Base-by-base conservation (phyloP, 495 filamentous ascomycete genomes). In the Podospora conica region DNA sequence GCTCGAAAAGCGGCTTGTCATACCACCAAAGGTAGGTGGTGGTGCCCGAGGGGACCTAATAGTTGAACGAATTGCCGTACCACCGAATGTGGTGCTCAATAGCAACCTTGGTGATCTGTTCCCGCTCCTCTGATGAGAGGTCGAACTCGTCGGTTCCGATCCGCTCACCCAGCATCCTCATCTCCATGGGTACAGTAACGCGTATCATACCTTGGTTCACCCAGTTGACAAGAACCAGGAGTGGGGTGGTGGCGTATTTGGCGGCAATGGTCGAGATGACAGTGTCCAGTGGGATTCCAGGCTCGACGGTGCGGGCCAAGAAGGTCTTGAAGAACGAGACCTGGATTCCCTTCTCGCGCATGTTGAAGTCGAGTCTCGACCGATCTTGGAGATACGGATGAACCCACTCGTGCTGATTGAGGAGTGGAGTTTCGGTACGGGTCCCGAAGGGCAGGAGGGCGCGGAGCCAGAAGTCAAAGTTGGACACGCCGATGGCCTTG, bases 281-380 rank as follows among this genome's bases (percentile, higher is more conserved):
- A 7, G 55, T 8, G 7, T 58, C 55, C 15, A 58, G 22, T 58
- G 55, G 55, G 7, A n/a, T 22, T 23, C 10, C 15, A 58, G 55
- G 55, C 15, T n/a, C 55, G 6, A 25, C 55, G 10, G 55, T 58
- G 55, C 22, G 12, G 3, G 55, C 20, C 3, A 22, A n/a, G 20
- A 58, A 58, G 18, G 55, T 58, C 55, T 25, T 58, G 55, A 58
- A 58, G 55, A 22, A 58, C 25, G 55, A 58, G 21, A 58, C 55
- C 8, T 58, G 55, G 15, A 58, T 58, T 6, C 55, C 55, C 55
- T 58, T 58, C 10, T 58, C 55, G 6, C 25, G 55, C 55, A 58
- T 58, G 20, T 22, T 23, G 21, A 22, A 3, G 25, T 23, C 55
- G 55, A 23, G 25, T 7, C 25, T 22, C 9, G 12, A n/a, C 55